A percentile compares a stretch with the other conserved stretches of the same genome.
Evolutionary conservation across 2,329 filamentous ascomycete species (phyloP).

Genomic region (Calycina herbarum): DNA sequence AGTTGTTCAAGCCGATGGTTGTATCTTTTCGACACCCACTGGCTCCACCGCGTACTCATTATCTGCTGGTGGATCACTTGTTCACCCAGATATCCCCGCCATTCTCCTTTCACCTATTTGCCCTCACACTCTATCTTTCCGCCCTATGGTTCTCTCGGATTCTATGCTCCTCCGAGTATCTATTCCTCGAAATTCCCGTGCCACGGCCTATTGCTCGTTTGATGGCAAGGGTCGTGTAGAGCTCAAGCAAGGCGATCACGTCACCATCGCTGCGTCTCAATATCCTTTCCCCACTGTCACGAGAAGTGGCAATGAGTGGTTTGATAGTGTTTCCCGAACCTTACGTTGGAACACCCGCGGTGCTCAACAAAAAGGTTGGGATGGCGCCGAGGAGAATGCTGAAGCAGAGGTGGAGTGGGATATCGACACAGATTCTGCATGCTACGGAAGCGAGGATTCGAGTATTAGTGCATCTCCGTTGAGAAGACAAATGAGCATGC

Average conservation of each 20-base stretch:
- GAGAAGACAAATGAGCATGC: slow-evolving; percentile 70
- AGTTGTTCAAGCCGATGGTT: slow-evolving; percentile 93
- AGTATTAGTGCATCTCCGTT: slow-evolving; percentile 67
- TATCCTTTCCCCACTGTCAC: slow-evolving; percentile 98
- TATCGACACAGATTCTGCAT: slow-evolving; percentile 84
- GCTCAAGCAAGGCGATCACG: slow-evolving; percentile 87
- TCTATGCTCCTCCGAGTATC: slow-evolving; percentile 88
- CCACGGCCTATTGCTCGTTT: slow-evolving; percentile 94
- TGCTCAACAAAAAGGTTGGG: slow-evolving; percentile 86
- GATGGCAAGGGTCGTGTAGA: slow-evolving; percentile 96
- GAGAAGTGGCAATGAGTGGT: slow-evolving; percentile 89
- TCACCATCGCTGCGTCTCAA: slow-evolving; percentile 92
- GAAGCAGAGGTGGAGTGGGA: slow-evolving; percentile 73
- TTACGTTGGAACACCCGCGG: slow-evolving; percentile 94
- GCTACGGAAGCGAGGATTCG: slow-evolving; percentile 71
- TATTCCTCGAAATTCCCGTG: slow-evolving; percentile 80
- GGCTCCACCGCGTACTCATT: slow-evolving; percentile 94
- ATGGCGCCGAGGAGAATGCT: slow-evolving; percentile 44
- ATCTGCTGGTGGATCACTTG: slow-evolving; percentile 90
- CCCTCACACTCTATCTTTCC: slow-evolving; percentile 93
- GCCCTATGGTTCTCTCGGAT: slow-evolving; percentile 96
- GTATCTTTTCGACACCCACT: slow-evolving; percentile 96
- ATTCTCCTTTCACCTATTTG: slow-evolving; percentile 97
- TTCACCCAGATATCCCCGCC: slow-evolving; percentile 94
- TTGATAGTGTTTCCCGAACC: slow-evolving; percentile 89